phyloP scores from a whole-genome alignment of 2,329 filamentous ascomycete species.

The Beauveria bassiana region DNA sequence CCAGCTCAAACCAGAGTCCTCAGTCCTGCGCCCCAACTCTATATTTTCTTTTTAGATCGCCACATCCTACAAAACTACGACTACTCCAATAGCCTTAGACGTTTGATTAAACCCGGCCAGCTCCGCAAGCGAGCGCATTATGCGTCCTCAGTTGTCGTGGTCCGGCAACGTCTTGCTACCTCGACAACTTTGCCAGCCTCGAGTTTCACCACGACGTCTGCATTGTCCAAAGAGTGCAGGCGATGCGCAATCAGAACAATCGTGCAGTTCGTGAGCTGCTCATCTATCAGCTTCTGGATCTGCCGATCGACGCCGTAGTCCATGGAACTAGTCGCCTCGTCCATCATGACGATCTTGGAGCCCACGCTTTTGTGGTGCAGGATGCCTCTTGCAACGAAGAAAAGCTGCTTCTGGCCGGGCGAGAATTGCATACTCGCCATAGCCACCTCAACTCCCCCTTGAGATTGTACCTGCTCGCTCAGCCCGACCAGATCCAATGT shows the following conservation, averaged over 20 bases:
- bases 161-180: neutral
- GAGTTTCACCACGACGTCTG: neutral
- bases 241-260: neutral
- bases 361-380: neutral
- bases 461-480: conserved; percentile 11
- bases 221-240: conserved; percentile 1
- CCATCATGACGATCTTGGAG: conserved; percentile 1
- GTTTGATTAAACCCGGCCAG: no score
- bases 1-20: no score
- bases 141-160: no score
- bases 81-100: no score
- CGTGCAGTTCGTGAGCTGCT: neutral
- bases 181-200: neutral
- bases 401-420: neutral
- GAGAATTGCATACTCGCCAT: neutral
- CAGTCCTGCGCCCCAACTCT: no score
- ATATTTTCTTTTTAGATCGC: no score
- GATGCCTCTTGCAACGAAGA: neutral
- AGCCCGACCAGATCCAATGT: neutral
- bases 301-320: neutral
- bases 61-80: no score
- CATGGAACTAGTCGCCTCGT: conserved; percentile 2
- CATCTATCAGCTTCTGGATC: neutral
- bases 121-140: no score
- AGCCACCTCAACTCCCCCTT: neutral